phyloP scores from a whole-genome alignment of 352 stramenopile species.

The Phytopythium ostracodes region DNA sequence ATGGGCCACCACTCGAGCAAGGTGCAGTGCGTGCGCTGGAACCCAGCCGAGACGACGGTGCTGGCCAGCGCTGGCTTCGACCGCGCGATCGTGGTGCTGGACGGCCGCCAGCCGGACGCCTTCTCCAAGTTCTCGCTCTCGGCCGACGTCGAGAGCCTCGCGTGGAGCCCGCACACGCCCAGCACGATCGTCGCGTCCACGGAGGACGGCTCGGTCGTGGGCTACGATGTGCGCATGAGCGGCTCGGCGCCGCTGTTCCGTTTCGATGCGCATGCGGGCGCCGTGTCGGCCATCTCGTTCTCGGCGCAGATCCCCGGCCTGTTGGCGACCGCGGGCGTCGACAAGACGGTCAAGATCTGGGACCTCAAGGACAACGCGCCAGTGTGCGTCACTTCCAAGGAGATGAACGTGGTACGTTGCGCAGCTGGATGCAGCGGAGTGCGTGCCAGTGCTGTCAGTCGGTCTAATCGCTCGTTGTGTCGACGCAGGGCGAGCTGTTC shows the following conservation, averaged over 20 bases:
- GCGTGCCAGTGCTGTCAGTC: too few species aligned
- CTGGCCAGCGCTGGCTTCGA: constrained; percentile 96
- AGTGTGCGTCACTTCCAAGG: constrained; percentile 85
- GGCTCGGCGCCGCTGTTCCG: constrained; percentile 90
- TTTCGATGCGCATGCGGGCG: constrained; percentile 89
- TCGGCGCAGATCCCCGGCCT: constrained; percentile 88
- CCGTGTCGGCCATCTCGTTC: constrained; percentile 85
- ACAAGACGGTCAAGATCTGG: constrained; percentile 99
- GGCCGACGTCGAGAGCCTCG: constrained; percentile 89
- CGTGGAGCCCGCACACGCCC: constrained; percentile 92
- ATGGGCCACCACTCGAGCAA: constrained; percentile 99
- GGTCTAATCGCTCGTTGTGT: constrained; percentile 1
- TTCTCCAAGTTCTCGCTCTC: constrained; percentile 82
- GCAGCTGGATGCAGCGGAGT: too few species aligned
- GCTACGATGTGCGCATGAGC: constrained; percentile 96
- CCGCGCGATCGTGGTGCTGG: constrained; percentile 91
- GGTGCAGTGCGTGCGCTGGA: constrained; percentile 96
- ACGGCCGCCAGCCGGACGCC: constrained; percentile 84
- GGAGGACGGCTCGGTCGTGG: constrained; percentile 93
- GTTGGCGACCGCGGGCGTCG: constrained; percentile 93
- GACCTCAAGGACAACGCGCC: constrained; percentile 80
- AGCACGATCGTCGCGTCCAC: constrained; percentile 92
- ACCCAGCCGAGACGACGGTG: constrained; percentile 95
- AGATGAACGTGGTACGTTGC: constrained; percentile 88
- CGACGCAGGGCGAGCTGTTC: constrained; percentile 83